A percentile compares a stretch with the other conserved stretches of the same genome.
Conservation (phyloP, 345 rosid genomes). For the Pistacia integerrima region DNA sequence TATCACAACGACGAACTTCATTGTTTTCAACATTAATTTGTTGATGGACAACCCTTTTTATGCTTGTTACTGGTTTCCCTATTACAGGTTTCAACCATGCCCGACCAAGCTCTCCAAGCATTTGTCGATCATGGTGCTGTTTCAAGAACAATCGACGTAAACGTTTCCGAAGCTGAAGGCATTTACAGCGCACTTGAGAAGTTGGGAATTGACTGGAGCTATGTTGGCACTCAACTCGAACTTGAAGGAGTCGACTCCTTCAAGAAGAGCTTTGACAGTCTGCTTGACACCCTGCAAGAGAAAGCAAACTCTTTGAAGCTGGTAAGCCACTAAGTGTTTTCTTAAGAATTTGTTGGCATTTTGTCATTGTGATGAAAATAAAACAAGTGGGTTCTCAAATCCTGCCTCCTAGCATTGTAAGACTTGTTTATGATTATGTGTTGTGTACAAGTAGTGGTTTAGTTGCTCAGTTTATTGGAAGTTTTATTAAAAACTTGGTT, state of each 20-base stretch:
- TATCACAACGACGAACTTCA: background rate
- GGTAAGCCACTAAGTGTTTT: slow-evolving; percentile 59
- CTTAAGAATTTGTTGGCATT: slow-evolving; percentile 3
- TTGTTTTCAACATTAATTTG: slow-evolving; percentile 1
- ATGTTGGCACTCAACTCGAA: slow-evolving; percentile 83
- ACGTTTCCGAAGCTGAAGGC: slow-evolving; percentile 93
- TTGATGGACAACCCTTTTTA: background rate
- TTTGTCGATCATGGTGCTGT: slow-evolving; percentile 81
- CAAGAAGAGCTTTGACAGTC: slow-evolving; percentile 94
- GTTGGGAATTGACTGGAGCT: slow-evolving; percentile 86
- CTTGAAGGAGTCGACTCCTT: slow-evolving; percentile 89
- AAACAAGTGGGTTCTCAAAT: slow-evolving; percentile 30
- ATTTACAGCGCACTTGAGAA: slow-evolving; percentile 93
- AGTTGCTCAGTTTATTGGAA: background rate
- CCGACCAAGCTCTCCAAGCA: slow-evolving; percentile 97
- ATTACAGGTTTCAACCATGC: slow-evolving; percentile 93
- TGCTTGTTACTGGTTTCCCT: background rate
- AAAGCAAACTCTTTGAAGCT: slow-evolving; percentile 90
- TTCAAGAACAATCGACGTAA: slow-evolving; percentile 86
- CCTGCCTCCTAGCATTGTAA: slow-evolving; percentile 27
- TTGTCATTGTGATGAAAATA: slow-evolving; percentile 22
- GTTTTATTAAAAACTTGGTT: slow-evolving; percentile 2
- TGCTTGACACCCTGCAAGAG: slow-evolving; percentile 89
- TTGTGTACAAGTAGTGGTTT: slow-evolving; percentile 29
- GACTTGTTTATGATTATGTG: background rate